Conservation (phyloP, 257 asterid species). For the Petrea volubilis region DNA sequence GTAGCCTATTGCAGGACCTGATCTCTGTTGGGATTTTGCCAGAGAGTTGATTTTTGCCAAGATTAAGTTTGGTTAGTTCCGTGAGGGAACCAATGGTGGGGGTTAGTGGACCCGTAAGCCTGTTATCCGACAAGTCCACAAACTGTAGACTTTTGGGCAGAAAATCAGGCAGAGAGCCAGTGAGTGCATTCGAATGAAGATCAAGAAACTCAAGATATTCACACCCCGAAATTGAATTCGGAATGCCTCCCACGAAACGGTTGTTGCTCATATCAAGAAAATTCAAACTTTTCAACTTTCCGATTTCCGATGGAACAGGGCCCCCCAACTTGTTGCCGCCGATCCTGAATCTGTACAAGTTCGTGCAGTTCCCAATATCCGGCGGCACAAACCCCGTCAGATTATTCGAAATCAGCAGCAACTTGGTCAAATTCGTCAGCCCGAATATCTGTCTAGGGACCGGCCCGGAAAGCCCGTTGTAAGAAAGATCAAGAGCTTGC, state of each 20-base stretch:
- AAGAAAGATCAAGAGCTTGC: constrained; percentile 88
- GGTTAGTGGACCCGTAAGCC: constrained; percentile 56
- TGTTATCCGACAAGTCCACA: constrained; percentile 77
- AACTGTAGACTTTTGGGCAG: constrained; percentile 76
- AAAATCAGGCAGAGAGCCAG: constrained; percentile 66
- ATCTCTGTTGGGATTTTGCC: constrained; percentile 77
- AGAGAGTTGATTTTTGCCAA: constrained; percentile 68
- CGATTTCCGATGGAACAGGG: constrained; percentile 85
- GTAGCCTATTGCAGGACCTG: constrained; percentile 69
- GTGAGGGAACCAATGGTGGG: constrained; percentile 58
- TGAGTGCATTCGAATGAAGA: constrained; percentile 70
- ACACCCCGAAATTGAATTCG: constrained; percentile 66
- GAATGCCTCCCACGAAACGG: constrained; percentile 65
- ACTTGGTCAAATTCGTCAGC: constrained; percentile 66
- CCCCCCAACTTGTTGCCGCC: constrained; percentile 73
- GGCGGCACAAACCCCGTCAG: constrained; percentile 84
- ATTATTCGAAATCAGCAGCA: constrained; percentile 71
- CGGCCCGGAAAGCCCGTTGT: constrained; percentile 71
- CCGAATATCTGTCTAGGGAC: constrained; percentile 67
- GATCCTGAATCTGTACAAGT: constrained; percentile 78
- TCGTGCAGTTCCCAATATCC: constrained; percentile 82
- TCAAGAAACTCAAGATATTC: constrained; percentile 87
- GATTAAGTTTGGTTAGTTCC: constrained; percentile 72
- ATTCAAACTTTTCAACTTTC: constrained; percentile 58
- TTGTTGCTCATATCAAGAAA: constrained; percentile 82